Evolutionary conservation across 2,329 filamentous ascomycete species (phyloP).

Genomic region (Neofusicoccum kwambonambiense): DNA sequence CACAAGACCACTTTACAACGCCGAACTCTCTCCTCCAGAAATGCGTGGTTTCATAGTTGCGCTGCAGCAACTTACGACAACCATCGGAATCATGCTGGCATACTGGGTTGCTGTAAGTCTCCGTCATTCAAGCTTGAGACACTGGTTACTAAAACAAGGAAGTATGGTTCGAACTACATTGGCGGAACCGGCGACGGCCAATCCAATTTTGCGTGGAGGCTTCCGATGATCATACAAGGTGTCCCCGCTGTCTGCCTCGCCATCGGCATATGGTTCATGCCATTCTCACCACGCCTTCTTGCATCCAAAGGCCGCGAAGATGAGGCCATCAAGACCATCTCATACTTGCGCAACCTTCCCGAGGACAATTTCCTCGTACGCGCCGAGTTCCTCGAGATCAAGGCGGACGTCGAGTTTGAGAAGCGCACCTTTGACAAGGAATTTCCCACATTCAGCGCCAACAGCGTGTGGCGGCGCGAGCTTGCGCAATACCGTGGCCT

Average conservation of each 20-base stretch:
- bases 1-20: slow-evolving; percentile 46
- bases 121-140: background rate
- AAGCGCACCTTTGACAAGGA: slow-evolving; percentile 13
- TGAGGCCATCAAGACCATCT: slow-evolving; percentile 28
- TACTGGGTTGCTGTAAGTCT: slow-evolving; percentile 28
- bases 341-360: slow-evolving; percentile 27
- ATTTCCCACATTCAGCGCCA: slow-evolving; percentile 54
- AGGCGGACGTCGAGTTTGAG: slow-evolving; percentile 20
- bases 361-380: slow-evolving; percentile 19
- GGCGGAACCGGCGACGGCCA: slow-evolving; percentile 29
- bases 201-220: slow-evolving; percentile 46
- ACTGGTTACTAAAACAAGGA: background rate
- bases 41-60: slow-evolving; percentile 30
- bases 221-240: slow-evolving; percentile 50
- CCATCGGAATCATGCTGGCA: slow-evolving; percentile 31
- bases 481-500: slow-evolving; percentile 40
- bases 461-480: background rate
- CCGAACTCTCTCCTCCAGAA: slow-evolving; percentile 33
- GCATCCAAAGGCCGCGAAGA: slow-evolving; percentile 29
- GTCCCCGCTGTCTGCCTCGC: slow-evolving; percentile 31
- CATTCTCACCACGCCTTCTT: slow-evolving; percentile 35
- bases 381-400: slow-evolving; percentile 23
- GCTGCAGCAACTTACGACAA: slow-evolving; percentile 32
- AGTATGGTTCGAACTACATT: slow-evolving; percentile 43
- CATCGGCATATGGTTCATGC: slow-evolving; percentile 32